These are phyloP conservation scores for Cudoniella acicularis DNA, from an alignment of 495 filamentous ascomycete species.

Conservation along the genomic window DNA sequence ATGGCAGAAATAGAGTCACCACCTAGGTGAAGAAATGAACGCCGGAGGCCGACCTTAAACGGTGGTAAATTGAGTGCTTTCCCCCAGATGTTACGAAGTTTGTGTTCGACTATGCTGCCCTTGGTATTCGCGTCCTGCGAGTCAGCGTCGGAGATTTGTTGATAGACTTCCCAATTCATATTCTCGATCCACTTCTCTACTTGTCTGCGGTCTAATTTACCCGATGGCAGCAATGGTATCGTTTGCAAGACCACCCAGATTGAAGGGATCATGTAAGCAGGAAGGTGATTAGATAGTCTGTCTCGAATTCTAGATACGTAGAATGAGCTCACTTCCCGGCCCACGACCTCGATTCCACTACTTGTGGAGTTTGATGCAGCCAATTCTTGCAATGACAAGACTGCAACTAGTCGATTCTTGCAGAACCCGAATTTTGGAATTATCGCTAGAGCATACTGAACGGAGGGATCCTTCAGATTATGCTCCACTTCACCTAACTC, in stretches of 20 bases:
- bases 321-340: not conserved
- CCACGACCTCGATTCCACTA: not conserved
- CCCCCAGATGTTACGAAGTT: conserved; percentile 42
- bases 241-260: conserved; percentile 8
- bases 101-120: not conserved
- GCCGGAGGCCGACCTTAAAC: conserved; percentile 15
- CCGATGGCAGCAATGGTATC: conserved; percentile 6
- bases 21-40: conserved; percentile 29
- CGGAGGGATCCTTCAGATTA: not conserved
- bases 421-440: not conserved
- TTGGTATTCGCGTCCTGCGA: not conserved
- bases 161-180: not conserved
- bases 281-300: conserved; percentile 7
- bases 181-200: not conserved
- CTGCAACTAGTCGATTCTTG: not conserved
- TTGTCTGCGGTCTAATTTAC: conserved; percentile 7
- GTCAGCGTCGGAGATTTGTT: not conserved
- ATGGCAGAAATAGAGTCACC: conserved; percentile 37
- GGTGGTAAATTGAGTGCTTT: conserved; percentile 47
- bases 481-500: conserved; percentile 28
- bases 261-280: conserved; percentile 28
- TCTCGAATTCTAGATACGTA: not conserved
- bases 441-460: conserved; percentile 2
- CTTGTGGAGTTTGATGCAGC: not conserved
- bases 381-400: not conserved